phyloP scores from a whole-genome alignment of 306 rosid genomes.

The Mucuna pruriens region DNA sequence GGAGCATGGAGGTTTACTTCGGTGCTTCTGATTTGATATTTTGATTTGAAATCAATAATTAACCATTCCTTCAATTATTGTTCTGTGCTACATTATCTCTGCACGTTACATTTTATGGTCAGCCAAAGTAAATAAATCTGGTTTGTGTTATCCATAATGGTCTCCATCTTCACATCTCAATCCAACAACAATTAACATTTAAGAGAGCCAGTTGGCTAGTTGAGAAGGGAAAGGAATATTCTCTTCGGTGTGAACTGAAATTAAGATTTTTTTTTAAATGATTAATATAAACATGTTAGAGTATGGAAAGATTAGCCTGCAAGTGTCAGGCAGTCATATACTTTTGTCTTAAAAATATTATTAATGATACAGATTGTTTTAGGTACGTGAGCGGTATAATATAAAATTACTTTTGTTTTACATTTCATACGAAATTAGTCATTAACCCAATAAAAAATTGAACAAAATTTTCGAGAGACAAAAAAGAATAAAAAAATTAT shows the following conservation, averaged over 20 bases:
- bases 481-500: too few relatives aligned
- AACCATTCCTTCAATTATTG: conserved; percentile 17
- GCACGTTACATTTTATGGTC: background rate
- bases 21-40: conserved; percentile 18
- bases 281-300: background rate
- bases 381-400: background rate
- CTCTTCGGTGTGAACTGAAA: background rate
- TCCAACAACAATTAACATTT: background rate
- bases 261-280: background rate
- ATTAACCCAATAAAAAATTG: too few relatives aligned
- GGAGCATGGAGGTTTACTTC: conserved; percentile 32
- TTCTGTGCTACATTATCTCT: background rate
- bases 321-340: background rate
- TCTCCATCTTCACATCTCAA: background rate
- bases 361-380: background rate
- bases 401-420: background rate
- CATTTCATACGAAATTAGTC: background rate
- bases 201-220: background rate
- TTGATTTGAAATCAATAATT: background rate
- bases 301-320: background rate
- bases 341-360: background rate
- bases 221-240: background rate
- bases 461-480: too few relatives aligned
- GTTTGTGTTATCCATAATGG: background rate
- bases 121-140: background rate